Evolutionary conservation across 345 rosid species (phyloP).

Genomic region (Pelargonium nanum): DNA sequence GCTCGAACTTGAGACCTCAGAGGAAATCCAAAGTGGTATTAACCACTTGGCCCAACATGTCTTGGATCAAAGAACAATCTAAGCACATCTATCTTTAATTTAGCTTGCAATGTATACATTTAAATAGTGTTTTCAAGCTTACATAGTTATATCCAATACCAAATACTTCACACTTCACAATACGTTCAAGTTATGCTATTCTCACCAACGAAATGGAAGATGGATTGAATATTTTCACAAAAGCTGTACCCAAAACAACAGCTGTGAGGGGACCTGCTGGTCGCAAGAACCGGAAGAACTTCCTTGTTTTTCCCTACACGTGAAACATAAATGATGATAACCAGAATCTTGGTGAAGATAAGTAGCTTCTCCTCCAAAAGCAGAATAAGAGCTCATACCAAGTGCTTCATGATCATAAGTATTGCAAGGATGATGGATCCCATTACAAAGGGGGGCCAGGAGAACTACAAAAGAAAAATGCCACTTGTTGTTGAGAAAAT

Average conservation of each 20-base stretch:
- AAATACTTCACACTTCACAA: neutral
- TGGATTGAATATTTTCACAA: slow-evolving; percentile 73
- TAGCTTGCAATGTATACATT: too few species aligned
- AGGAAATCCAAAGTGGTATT: too few species aligned
- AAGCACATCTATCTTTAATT: neutral
- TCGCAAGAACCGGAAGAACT: slow-evolving; percentile 66
- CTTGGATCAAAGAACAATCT: neutral
- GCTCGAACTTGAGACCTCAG: too few species aligned
- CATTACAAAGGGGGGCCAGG: slow-evolving; percentile 98
- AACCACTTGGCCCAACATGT: too few species aligned
- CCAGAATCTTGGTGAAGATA: slow-evolving; percentile 1
- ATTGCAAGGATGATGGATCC: slow-evolving; percentile 76
- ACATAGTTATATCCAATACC: neutral
- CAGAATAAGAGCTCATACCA: slow-evolving; percentile 43
- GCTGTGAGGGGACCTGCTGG: slow-evolving; percentile 95
- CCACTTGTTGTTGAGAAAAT: slow-evolving; percentile 42
- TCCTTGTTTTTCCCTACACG: slow-evolving; percentile 84
- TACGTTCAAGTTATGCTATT: slow-evolving; percentile 4
- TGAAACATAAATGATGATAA: slow-evolving; percentile 10
- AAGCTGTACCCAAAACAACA: slow-evolving; percentile 68
- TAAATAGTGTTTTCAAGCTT: neutral
- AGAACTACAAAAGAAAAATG: slow-evolving; percentile 81
- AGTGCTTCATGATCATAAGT: slow-evolving; percentile 78
- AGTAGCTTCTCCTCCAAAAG: neutral
- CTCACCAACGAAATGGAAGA: slow-evolving; percentile 85